Conservation (phyloP, 2,329 filamentous ascomycete genomes). For the Aspergillus terreus region DNA sequence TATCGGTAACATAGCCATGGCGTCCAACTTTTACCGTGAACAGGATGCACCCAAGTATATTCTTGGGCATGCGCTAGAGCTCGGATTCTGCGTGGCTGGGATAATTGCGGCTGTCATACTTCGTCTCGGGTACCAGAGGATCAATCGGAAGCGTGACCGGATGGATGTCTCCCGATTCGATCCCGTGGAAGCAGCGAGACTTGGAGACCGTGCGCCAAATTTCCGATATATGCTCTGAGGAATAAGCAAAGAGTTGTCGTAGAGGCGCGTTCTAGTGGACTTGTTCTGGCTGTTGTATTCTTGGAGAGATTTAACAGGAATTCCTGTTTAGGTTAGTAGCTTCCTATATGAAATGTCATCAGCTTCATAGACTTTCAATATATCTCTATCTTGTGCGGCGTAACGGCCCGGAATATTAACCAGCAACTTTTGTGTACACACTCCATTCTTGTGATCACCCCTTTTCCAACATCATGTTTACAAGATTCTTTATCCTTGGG, state of each 20-base stretch:
- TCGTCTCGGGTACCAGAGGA: slow-evolving; percentile 50
- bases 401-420: no score
- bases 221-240: slow-evolving; percentile 58
- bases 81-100: slow-evolving; percentile 48
- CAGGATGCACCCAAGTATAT: slow-evolving; percentile 49
- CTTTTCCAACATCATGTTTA: no score
- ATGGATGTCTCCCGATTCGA: slow-evolving; percentile 40
- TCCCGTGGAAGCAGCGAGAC: slow-evolving; percentile 51
- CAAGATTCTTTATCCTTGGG: no score
- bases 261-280: no score
- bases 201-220: slow-evolving; percentile 60
- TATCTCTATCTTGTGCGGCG: no score
- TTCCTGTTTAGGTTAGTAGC: neutral
- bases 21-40: slow-evolving; percentile 66
- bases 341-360: no score
- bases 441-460: no score
- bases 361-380: no score
- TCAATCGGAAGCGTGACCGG: slow-evolving; percentile 58
- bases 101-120: slow-evolving; percentile 43
- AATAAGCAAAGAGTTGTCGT: neutral
- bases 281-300: neutral
- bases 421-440: no score
- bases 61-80: slow-evolving; percentile 50
- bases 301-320: neutral
- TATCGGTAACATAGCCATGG: slow-evolving; percentile 51